A percentile compares a stretch with the other conserved stretches of the same genome.
Evolutionary conservation across 768 basidiomycete species (phyloP).

Genomic region (Chalciporus pseudorubinellus): DNA sequence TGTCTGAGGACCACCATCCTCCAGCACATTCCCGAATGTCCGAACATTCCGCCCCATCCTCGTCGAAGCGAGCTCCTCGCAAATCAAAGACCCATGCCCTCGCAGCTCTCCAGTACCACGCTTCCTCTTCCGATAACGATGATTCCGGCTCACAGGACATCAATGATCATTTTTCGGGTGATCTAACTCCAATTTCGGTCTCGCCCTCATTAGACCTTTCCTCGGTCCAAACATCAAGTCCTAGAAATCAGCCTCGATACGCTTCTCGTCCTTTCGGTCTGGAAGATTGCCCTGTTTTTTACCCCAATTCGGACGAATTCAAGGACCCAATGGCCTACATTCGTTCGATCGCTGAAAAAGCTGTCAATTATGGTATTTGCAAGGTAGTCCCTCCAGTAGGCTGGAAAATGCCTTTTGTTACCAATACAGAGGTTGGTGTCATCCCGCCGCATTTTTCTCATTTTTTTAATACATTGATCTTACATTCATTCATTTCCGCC

Average conservation of each 20-base stretch:
- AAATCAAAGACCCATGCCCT: conserved; percentile 90
- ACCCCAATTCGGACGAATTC: conserved; percentile 89
- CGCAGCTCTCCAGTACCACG: conserved; percentile 70
- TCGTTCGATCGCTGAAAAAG: conserved; percentile 69
- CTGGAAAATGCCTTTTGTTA: conserved; percentile 96
- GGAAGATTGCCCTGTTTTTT: conserved; percentile 85
- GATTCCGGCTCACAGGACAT: conserved; percentile 41
- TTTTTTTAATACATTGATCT: conserved; percentile 20
- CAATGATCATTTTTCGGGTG: conserved; percentile 46
- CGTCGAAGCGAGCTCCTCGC: conserved; percentile 72
- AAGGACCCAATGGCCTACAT: conserved; percentile 94
- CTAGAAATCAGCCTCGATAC: conserved; percentile 39
- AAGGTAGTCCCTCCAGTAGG: conserved; percentile 91
- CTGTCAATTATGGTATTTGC: conserved; percentile 82
- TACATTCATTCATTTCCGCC: conserved; percentile 25
- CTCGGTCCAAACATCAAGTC: conserved; percentile 66
- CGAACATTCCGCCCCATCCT: conserved; percentile 39
- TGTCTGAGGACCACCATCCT: conserved; percentile 42
- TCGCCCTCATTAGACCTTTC: conserved; percentile 62
- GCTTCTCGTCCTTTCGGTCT: conserved; percentile 78
- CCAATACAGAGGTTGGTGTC: conserved; percentile 82
- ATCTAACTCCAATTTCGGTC: conserved; percentile 59
- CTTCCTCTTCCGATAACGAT: conserved; percentile 52
- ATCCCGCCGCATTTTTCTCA: conserved; percentile 24
- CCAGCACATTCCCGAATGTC: conserved; percentile 33